A percentile compares a stretch with the other conserved stretches of the same genome.
Conservation (phyloP, 225 moss, liverwort and hornwort genomes). For the Anthoceros angustus region DNA sequence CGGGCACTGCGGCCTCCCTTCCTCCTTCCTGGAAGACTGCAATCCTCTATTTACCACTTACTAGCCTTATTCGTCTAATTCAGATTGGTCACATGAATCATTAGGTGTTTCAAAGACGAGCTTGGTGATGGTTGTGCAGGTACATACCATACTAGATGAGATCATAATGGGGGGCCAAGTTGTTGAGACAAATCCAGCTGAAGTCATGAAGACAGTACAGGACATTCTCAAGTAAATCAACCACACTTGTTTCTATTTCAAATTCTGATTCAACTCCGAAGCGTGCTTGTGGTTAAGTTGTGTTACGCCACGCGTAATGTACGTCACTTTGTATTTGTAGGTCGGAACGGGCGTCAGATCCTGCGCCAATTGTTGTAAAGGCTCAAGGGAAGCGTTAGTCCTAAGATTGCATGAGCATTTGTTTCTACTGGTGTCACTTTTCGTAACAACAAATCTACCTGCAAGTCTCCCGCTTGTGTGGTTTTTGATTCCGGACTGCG, state of each 20-base stretch:
- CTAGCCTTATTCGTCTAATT: neutral
- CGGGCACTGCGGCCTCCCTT: no score
- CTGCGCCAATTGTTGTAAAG: neutral
- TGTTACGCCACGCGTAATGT: neutral
- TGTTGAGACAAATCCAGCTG: conserved; percentile 78
- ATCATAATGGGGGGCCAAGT: conserved; percentile 96
- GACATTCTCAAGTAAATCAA: conserved; percentile 65
- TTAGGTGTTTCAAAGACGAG: neutral
- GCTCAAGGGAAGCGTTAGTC: neutral
- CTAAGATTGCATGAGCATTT: neutral
- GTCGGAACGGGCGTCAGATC: neutral
- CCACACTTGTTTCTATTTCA: no score
- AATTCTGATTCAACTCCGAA: no score
- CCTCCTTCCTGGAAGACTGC: no score
- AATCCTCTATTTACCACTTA: no score
- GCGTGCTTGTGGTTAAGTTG: no score
- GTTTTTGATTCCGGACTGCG: no score
- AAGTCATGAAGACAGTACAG: conserved; percentile 82
- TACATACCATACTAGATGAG: conserved; percentile 91
- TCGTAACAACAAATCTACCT: no score
- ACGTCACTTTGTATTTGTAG: neutral
- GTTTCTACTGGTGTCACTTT: no score
- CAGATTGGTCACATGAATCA: neutral
- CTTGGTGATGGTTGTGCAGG: conserved; percentile 32
- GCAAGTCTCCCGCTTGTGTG: no score